Conservation (phyloP, 177 flowering plant species). For the Telopea speciosissima region DNA sequence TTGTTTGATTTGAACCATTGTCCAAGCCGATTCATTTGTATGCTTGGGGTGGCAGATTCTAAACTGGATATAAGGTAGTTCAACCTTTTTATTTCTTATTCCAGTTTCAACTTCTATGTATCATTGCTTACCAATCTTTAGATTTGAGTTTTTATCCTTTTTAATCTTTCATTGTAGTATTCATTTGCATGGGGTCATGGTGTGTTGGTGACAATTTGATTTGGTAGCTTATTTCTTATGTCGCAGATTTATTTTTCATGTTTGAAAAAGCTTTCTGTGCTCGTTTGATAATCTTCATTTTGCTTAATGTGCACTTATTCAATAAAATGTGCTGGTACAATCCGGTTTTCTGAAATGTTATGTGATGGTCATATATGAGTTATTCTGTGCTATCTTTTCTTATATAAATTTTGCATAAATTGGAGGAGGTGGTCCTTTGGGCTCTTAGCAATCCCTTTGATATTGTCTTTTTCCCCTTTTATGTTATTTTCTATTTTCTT, state of each 20-base stretch:
- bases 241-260: too few species aligned
- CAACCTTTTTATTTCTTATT: not conserved
- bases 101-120: not conserved
- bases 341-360: too few species aligned
- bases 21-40: slow-evolving; percentile 88
- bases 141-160: not conserved
- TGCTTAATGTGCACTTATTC: not conserved
- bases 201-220: not conserved
- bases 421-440: too few species aligned
- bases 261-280: not conserved
- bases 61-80: slow-evolving; percentile 86
- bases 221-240: not conserved
- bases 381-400: too few species aligned
- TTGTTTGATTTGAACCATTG: slow-evolving; percentile 77
- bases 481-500: too few species aligned
- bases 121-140: not conserved
- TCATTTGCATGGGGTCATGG: not conserved
- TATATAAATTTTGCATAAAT: too few species aligned
- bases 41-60: slow-evolving; percentile 85
- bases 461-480: too few species aligned
- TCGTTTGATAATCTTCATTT: not conserved
- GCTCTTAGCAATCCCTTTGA: too few species aligned
- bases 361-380: too few species aligned
- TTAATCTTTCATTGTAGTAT: not conserved
- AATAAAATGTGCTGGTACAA: too few species aligned